Base-by-base conservation (phyloP, 208 protist species). In the Wallacemonas rigidus region DNA sequence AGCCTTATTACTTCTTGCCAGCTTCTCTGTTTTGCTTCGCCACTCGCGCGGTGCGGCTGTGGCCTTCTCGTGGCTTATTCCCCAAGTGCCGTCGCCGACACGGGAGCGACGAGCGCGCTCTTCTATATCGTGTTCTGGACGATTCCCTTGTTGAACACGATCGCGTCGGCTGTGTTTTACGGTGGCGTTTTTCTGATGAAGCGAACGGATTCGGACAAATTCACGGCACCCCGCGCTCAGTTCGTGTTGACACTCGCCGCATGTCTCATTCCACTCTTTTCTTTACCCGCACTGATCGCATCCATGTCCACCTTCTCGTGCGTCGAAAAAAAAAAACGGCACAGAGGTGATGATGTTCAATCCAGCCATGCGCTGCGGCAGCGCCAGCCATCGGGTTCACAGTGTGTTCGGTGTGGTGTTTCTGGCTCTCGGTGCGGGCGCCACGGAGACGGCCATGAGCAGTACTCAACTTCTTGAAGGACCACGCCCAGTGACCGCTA, bases 181-280 rank as follows among this genome's bases (percentile, higher is more conserved):
- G 12, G 26, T 48, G 45, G 75, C 11, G 51, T 76, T 9, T 39
- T 79, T 12, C 40, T 57, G 3, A 38, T 68, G 54, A 57, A 79
- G 2, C 57, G 72, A 6, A 60, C 1, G 15, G 41, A 77, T 45
- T 70, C 69, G 8, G 39, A 65, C 35, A 3, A 63, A 8, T 36
- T 54, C 17, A 9, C 26, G 40, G 2, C n/a, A 17, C 26, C 4
- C 6, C 36, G 47, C 38, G 39, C 15, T 8, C 35, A 3, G 8
- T 2, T 35, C n/a, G 35, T 63, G 57, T 6, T 39, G 12, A 0
- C n/a, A 39, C 4, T 53, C 71, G 38, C 15, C 15, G 63, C 14
- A 12, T 62, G 56, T 15, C 0, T 43, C 36, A 17, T 62, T 6
- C 12, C 56, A 6, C 17, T 38, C 1, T 9, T 62, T 56, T 67